phyloP scores from a whole-genome alignment of 2,329 filamentous ascomycete species.

The Sclerotinia borealis region DNA sequence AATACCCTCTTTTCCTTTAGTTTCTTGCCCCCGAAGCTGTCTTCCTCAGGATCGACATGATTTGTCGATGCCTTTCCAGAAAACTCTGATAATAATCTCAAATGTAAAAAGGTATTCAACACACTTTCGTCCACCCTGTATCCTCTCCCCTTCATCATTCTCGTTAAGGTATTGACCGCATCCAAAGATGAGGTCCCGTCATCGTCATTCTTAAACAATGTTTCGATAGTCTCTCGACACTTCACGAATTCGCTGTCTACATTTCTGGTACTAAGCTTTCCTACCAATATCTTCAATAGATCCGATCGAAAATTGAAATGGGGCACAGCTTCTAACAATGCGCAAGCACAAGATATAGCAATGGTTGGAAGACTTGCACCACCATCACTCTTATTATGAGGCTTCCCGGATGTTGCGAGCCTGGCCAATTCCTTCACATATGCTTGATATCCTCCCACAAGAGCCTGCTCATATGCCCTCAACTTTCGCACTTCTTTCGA shows the following conservation, averaged over 20 bases:
- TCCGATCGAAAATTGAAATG: constrained; percentile 97
- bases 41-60: constrained; percentile 55
- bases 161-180: constrained; percentile 74
- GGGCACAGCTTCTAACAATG: constrained; percentile 71
- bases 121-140: constrained; percentile 80
- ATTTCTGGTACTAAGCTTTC: constrained; percentile 68
- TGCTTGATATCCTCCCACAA: constrained; percentile 76
- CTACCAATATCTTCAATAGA: constrained; percentile 78
- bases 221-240: constrained; percentile 72
- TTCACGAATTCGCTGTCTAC: constrained; percentile 71
- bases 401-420: constrained; percentile 54
- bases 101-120: constrained; percentile 82
- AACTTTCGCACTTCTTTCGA: constrained; percentile 87
- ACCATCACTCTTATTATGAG: constrained; percentile 33
- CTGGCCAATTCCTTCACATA: constrained; percentile 73
- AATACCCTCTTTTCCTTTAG: constrained; percentile 74
- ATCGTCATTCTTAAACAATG: constrained; percentile 78
- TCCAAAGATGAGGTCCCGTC: constrained; percentile 86
- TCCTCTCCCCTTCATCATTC: constrained; percentile 84
- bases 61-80: constrained; percentile 76
- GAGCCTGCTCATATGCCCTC: constrained; percentile 77
- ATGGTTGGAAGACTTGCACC: constrained; percentile 58
- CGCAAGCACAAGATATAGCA: constrained; percentile 81
- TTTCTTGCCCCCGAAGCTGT: constrained; percentile 45
- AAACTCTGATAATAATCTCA: constrained; percentile 85